A percentile compares a stretch with the other conserved stretches of the same genome.
Evolutionary conservation across 1,284 basidiomycete species (phyloP).

Genomic region (Trichosporon coremiiforme): DNA sequence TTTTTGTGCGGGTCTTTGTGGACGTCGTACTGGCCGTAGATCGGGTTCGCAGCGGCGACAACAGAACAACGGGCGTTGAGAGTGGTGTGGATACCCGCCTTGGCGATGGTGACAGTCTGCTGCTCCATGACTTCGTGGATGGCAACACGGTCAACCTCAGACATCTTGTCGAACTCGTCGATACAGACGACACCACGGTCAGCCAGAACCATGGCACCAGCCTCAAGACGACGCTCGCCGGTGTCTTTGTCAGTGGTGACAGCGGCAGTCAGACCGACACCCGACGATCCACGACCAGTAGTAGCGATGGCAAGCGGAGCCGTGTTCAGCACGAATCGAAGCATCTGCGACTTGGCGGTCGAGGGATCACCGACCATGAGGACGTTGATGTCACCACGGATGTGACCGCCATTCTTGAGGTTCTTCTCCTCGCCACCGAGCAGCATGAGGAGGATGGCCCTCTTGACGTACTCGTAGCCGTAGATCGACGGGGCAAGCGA

Average conservation of each 20-base stretch:
- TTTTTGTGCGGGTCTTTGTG: slow-evolving; percentile 99
- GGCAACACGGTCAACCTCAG: slow-evolving; percentile 94
- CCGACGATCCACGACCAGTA: slow-evolving; percentile 94
- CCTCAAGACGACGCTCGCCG: slow-evolving; percentile 88
- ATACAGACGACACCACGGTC: slow-evolving; percentile 99
- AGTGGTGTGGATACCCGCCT: slow-evolving; percentile 98
- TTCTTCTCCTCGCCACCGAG: slow-evolving; percentile 98
- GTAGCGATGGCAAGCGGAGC: slow-evolving; percentile 98
- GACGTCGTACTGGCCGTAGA: slow-evolving; percentile 98
- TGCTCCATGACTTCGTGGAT: slow-evolving; percentile 99
- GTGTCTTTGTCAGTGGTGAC: slow-evolving; percentile 99
- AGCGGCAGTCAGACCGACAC: slow-evolving; percentile 97
- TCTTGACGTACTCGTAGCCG: slow-evolving; percentile 95
- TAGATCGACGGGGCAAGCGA: slow-evolving; percentile 98
- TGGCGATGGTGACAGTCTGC: slow-evolving; percentile 98
- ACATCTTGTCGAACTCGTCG: slow-evolving; percentile 99
- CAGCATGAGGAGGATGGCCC: slow-evolving; percentile 86
- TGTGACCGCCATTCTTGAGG: slow-evolving; percentile 94
- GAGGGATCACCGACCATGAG: slow-evolving; percentile 99
- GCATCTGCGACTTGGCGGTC: slow-evolving; percentile 95
- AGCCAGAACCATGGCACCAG: slow-evolving; percentile 99
- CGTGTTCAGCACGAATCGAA: slow-evolving; percentile 94
- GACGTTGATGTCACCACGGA: slow-evolving; percentile 98
- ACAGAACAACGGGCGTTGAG: slow-evolving; percentile 98
- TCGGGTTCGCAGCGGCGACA: slow-evolving; percentile 97